A percentile compares a stretch with the other conserved stretches of the same genome.
These are phyloP conservation scores for Porogramme epimiltina DNA, from an alignment of 1,284 basidiomycete genomes.

Conservation along the genomic window DNA sequence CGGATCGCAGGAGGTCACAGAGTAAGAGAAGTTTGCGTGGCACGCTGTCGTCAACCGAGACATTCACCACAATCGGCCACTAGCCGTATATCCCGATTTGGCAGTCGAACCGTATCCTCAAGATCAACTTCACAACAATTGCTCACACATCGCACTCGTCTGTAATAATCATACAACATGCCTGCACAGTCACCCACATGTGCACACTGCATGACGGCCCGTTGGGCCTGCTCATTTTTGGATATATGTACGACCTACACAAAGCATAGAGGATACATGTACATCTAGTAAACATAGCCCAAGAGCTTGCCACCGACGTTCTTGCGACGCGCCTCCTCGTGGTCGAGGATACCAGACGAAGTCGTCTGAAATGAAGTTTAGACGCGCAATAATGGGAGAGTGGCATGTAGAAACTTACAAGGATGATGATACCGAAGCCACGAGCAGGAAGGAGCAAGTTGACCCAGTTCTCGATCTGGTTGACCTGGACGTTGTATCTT, in stretches of 20 bases:
- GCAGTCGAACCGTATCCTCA: too few relatives aligned
- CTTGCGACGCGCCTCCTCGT: conserved; percentile 99
- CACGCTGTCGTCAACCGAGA: too few relatives aligned
- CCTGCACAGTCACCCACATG: not conserved
- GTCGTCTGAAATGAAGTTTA: conserved; percentile 69
- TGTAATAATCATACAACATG: not conserved
- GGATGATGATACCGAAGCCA: conserved; percentile 96
- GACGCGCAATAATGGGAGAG: not conserved
- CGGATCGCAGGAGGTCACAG: too few relatives aligned
- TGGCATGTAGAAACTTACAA: conserved; percentile 55
- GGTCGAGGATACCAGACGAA: conserved; percentile 98
- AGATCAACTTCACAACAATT: too few relatives aligned
- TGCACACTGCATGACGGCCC: conserved; percentile 12
- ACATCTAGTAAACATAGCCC: conserved; percentile 78
- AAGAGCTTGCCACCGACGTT: conserved; percentile 93
- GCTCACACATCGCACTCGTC: conserved; percentile 28
- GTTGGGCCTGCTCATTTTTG: conserved; percentile 20
- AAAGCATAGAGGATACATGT: conserved; percentile 18
- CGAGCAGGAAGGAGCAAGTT: conserved; percentile 92
- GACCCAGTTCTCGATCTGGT: conserved; percentile 93
- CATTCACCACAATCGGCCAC: too few relatives aligned
- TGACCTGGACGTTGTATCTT: conserved; percentile 95
- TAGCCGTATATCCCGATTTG: too few relatives aligned
- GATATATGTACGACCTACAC: conserved; percentile 18
- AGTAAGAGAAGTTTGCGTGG: too few relatives aligned